These are phyloP conservation scores for Vitis hybrid DNA, from an alignment of 177 flowering plant genomes.

Conservation along the genomic window DNA sequence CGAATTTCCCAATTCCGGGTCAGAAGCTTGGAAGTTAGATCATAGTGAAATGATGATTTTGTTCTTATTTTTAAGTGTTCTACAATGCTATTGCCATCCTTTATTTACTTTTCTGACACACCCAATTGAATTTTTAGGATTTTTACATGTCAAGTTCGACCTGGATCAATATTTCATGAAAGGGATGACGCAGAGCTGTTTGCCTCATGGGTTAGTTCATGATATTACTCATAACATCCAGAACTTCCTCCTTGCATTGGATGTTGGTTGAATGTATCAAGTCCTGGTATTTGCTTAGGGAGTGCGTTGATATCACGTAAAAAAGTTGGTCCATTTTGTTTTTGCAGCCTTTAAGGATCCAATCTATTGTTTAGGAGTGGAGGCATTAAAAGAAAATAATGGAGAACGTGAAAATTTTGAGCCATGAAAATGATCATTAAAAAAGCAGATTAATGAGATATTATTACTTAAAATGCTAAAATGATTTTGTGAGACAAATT, in stretches of 20 bases:
- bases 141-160: slow-evolving; percentile 93
- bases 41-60: background rate
- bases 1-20: slow-evolving; percentile 6
- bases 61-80: background rate
- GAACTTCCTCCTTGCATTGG: background rate
- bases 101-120: slow-evolving; percentile 5
- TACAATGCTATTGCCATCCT: background rate
- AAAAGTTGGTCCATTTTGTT: background rate
- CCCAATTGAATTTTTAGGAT: slow-evolving; percentile 37
- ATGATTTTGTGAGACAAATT: too few species aligned
- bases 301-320: background rate
- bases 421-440: too few species aligned
- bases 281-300: background rate
- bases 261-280: background rate
- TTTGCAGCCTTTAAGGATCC: too few species aligned
- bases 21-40: slow-evolving; percentile 5
- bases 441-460: too few species aligned
- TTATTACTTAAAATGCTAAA: too few species aligned
- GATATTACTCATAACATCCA: background rate
- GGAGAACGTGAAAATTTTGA: too few species aligned
- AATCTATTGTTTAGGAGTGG: background rate
- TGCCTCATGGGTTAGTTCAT: slow-evolving; percentile 88
- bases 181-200: slow-evolving; percentile 66
- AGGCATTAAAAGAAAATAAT: background rate
- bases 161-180: slow-evolving; percentile 88